Evolutionary conservation across 345 rosid species (phyloP).

Genomic region (Rhodamnia argentea): DNA sequence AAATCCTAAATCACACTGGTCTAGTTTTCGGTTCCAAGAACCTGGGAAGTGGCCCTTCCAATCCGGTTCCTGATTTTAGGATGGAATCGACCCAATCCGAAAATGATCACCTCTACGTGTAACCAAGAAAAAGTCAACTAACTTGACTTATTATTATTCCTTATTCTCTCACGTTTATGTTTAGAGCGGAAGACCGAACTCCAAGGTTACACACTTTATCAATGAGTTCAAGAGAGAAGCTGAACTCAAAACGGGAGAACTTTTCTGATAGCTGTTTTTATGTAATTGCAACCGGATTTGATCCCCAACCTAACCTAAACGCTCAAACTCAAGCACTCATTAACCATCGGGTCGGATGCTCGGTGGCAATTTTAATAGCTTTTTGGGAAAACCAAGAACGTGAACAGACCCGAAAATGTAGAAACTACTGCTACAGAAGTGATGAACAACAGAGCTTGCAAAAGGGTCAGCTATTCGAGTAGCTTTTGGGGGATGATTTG

Average conservation of each 20-base stretch:
- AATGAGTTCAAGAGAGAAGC: neutral
- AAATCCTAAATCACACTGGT: no score
- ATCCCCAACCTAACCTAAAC: neutral
- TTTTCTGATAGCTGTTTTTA: neutral
- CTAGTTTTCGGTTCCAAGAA: no score
- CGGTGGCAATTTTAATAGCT: fast-evolving
- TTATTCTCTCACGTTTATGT: neutral
- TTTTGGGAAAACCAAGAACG: neutral
- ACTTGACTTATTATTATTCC: neutral
- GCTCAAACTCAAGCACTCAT: neutral
- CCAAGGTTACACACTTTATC: neutral
- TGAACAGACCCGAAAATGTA: neutral
- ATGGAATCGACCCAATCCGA: no score
- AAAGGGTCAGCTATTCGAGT: neutral
- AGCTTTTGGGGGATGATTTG: neutral
- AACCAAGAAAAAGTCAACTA: neutral
- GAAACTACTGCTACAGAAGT: neutral
- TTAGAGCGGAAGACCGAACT: neutral
- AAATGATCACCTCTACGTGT: neutral
- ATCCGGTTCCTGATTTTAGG: no score
- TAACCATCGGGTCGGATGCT: neutral
- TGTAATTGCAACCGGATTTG: neutral
- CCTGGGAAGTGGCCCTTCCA: no score
- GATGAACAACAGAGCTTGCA: neutral
- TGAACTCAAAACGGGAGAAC: neutral